Percentiles rank a stretch among this genome's conserved stretches.
These are phyloP conservation scores for Mortierella sp. DNA, from an alignment of 371 early-diverging fungal genomes.

Conservation along the genomic window DNA sequence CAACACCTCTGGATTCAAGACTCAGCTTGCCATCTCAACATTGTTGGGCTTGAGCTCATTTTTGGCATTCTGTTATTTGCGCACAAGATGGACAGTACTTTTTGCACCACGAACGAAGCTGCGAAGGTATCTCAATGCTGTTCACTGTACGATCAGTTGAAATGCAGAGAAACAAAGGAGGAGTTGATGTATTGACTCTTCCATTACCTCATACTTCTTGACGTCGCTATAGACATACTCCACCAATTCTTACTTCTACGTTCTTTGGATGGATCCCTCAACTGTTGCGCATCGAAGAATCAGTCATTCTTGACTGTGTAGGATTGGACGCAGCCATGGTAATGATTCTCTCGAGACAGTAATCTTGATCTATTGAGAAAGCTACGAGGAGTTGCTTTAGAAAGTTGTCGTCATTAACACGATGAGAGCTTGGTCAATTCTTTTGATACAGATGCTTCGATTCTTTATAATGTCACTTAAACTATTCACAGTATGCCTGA, in stretches of 20 bases:
- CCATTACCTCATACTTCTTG: background rate
- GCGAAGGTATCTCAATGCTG: constrained; percentile 60
- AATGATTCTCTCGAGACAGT: constrained; percentile 1
- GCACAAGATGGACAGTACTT: constrained; percentile 67
- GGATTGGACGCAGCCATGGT: constrained; percentile 76
- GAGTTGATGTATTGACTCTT: background rate
- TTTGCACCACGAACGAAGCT: constrained; percentile 73
- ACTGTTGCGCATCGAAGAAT: constrained; percentile 60
- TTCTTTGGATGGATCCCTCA: constrained; percentile 76
- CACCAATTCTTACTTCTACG: constrained; percentile 60
- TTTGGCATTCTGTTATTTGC: constrained; percentile 65
- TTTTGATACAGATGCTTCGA: constrained; percentile 58
- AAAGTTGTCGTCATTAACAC: background rate
- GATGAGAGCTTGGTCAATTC: background rate
- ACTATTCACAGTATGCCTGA: constrained; percentile 58
- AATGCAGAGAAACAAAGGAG: background rate
- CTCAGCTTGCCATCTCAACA: constrained; percentile 62
- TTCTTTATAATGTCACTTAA: constrained; percentile 66
- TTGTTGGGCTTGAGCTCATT: constrained; percentile 61
- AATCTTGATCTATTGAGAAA: background rate
- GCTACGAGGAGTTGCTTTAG: background rate
- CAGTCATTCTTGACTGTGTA: constrained; percentile 59
- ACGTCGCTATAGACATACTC: constrained; percentile 63
- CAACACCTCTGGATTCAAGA: constrained; percentile 58
- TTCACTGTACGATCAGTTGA: background rate